Conservation (phyloP, 176 grass and related monocot genomes). For the Musa schizocarpa region DNA sequence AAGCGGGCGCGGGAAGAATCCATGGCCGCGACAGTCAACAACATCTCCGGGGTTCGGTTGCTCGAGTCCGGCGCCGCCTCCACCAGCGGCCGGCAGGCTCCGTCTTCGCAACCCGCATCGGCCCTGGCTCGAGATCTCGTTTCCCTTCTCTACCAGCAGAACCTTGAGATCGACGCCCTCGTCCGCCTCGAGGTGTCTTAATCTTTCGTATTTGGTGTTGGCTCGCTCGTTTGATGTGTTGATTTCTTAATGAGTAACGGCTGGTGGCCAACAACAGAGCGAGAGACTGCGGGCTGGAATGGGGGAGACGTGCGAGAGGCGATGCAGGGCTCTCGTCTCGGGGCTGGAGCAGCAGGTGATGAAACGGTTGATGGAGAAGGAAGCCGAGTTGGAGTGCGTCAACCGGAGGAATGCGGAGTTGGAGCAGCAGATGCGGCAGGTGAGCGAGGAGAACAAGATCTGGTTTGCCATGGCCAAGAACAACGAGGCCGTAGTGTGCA, state of each 20-base stretch:
- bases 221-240: background rate
- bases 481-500: conserved; percentile 44
- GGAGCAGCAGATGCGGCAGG: conserved; percentile 38
- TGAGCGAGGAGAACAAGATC: conserved; percentile 32
- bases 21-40: background rate
- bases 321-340: conserved; percentile 28
- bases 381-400: conserved; percentile 31
- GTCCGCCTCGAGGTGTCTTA: conserved; percentile 38
- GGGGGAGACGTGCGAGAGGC: conserved; percentile 33
- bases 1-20: conserved; percentile 15
- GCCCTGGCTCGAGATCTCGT: conserved; percentile 20
- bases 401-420: conserved; percentile 34
- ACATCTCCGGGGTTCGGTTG: background rate
- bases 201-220: background rate
- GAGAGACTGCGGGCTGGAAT: conserved; percentile 43
- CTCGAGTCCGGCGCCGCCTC: conserved; percentile 20
- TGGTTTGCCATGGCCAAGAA: conserved; percentile 42
- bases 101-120: background rate
- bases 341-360: conserved; percentile 19
- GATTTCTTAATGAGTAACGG: background rate
- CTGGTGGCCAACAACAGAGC: conserved; percentile 20
- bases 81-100: conserved; percentile 23
- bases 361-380: conserved; percentile 31
- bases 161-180: conserved; percentile 48
- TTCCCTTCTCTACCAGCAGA: conserved; percentile 42